Evolutionary conservation across 768 basidiomycete species (phyloP), one percentile per base, ranked within the genome.

Genomic region (Epithele typhae): DNA sequence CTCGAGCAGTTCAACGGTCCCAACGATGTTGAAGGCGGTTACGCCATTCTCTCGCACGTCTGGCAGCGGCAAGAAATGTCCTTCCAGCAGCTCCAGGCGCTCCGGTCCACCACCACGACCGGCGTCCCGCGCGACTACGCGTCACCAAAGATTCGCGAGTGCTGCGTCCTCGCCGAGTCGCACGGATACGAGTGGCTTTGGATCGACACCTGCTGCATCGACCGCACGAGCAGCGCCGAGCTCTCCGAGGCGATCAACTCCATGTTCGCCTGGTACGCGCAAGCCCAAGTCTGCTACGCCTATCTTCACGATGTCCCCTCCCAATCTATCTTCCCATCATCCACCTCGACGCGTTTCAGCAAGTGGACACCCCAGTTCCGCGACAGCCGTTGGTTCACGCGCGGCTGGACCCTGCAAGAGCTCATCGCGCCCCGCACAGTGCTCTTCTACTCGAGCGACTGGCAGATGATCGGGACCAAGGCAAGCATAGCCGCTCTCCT

Each of bases 131-230:
- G 25, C 5, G 18, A 9, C 41, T 40, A 25, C 45, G 32, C 45
- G 5, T 50, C 49, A 1, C 3, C 27, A 15, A 51, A 50, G 41
- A 39, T 51, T 17, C n/a, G 45, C 9, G 41, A 46, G 17, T 46
- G 50, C 45, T 51, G 50, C 40, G 14, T 17, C 15, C 45, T 51
- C 18, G 50, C 50, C 2, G 41, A 46, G 41, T 24, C 36, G 15
- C 50, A 51, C 35, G 50, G 50, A 6, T 51, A 46, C 46, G 41
- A 44, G 8, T 52, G 51, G 51, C 38, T 48, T 10, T 52, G 49
- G 49, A 51, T 46, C 25, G 49, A 51, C 36, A 46, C 49, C 40
- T 45, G 44, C 44, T 51, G 49, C 45, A 51, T 51, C 41, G 41
- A 51, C 40, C 36, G 38, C 3, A 39, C 48, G 9, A 49, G 48